These are phyloP conservation scores for Sparassis latifolia DNA, from an alignment of 1,284 basidiomycete species.

Conservation along the genomic window DNA sequence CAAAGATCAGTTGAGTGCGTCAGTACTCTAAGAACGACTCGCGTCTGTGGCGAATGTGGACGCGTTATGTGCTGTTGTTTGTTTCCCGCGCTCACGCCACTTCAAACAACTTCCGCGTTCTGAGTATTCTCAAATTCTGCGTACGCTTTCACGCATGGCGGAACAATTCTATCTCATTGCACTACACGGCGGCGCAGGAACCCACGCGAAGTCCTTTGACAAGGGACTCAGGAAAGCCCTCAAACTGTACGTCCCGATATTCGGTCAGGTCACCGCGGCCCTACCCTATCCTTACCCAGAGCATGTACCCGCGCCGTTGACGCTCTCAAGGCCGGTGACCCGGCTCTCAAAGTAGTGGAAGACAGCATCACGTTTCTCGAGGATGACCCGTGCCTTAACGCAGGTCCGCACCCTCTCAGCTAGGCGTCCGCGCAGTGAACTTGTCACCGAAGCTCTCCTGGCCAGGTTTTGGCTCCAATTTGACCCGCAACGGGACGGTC, in stretches of 20 bases:
- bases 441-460: neutral
- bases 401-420: conserved; percentile 36
- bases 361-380: conserved; percentile 51
- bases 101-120: too few species aligned
- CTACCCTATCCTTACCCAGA: conserved; percentile 13
- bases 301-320: conserved; percentile 38
- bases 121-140: neutral
- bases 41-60: conserved; percentile 14
- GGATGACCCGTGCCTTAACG: conserved; percentile 56
- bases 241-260: conserved; percentile 35
- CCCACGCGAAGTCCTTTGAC: conserved; percentile 39
- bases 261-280: neutral
- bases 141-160: neutral
- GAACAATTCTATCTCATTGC: conserved; percentile 27
- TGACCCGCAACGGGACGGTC: conserved; percentile 59
- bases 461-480: conserved; percentile 66
- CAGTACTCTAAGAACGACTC: neutral
- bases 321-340: conserved; percentile 10
- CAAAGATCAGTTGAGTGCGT: neutral
- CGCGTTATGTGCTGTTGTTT: conserved; percentile 17
- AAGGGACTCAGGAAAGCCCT: conserved; percentile 45
- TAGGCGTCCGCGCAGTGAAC: neutral
- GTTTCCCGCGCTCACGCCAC: neutral
- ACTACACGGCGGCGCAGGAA: conserved; percentile 67
- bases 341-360: conserved; percentile 40